These are phyloP conservation scores for Tetrahymena elliotti DNA, from an alignment of 73 alveolate genomes.

Conservation along the genomic window DNA sequence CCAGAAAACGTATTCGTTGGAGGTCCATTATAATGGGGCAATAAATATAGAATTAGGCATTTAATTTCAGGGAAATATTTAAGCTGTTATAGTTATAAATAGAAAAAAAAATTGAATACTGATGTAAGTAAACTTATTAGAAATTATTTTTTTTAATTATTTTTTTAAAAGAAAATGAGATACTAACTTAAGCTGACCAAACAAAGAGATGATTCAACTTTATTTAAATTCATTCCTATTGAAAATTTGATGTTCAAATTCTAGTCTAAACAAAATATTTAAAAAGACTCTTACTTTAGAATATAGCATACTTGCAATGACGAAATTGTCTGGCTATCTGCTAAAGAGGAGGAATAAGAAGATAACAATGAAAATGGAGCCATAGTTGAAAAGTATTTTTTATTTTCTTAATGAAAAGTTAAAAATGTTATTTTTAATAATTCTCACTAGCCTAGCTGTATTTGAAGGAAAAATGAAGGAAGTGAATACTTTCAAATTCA, in stretches of 20 bases:
- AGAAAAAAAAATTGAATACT: not conserved
- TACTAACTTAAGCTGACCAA: not conserved
- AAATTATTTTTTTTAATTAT: not conserved
- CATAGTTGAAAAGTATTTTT: not conserved
- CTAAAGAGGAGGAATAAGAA: not conserved
- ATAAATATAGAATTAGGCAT: constrained; percentile 20
- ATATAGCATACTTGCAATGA: constrained; percentile 12
- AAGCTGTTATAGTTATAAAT: not conserved
- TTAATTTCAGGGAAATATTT: constrained; percentile 22
- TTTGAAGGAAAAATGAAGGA: constrained; percentile 1
- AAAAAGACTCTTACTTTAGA: constrained; percentile 25
- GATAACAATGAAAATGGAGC: not conserved
- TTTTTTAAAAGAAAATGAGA: not conserved
- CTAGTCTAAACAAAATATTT: constrained; percentile 7
- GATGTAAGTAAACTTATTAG: not conserved
- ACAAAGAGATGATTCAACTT: not conserved
- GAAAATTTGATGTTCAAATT: constrained; percentile 13
- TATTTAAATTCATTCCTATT: constrained; percentile 16
- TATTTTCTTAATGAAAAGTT: not conserved
- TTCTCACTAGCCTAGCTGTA: not conserved
- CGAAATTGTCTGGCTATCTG: constrained; percentile 6
- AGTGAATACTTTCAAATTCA: constrained; percentile 34
- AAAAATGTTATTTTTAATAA: too few species aligned
- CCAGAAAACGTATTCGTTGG: constrained; percentile 6
- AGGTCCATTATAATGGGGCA: constrained; percentile 33